Percentiles rank a stretch among this genome's conserved stretches.
Conservation (phyloP, 768 basidiomycete species). For the Xerocomus spinulosus region DNA sequence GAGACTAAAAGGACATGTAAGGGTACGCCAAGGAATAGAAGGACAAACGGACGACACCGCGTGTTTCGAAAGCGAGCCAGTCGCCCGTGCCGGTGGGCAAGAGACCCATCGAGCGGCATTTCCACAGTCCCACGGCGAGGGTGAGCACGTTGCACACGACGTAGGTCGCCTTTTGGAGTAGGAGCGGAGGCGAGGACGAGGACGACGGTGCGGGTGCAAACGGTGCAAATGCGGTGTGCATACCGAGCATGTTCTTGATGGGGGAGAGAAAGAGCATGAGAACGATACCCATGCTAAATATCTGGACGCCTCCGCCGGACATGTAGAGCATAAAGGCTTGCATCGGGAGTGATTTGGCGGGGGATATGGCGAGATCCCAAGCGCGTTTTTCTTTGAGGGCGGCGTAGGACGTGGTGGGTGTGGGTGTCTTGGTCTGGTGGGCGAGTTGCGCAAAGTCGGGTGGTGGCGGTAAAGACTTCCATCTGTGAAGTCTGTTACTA, state of each 20-base stretch:
- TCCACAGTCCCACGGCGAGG: slow-evolving; percentile 83
- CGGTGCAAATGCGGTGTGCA: slow-evolving; percentile 77
- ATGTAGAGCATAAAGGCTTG: slow-evolving; percentile 99
- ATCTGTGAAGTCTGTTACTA: slow-evolving; percentile 38
- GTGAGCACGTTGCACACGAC: slow-evolving; percentile 72
- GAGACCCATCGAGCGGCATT: slow-evolving; percentile 89
- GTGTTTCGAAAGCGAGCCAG: slow-evolving; percentile 90
- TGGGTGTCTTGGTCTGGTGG: slow-evolving; percentile 32
- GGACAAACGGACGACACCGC: slow-evolving; percentile 47
- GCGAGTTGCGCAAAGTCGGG: slow-evolving; percentile 56
- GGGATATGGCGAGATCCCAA: slow-evolving; percentile 79
- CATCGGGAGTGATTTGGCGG: slow-evolving; percentile 92
- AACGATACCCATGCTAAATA: slow-evolving; percentile 95
- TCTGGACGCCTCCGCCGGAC: slow-evolving; percentile 93
- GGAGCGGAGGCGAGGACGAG: too few species aligned
- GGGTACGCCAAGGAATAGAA: neutral
- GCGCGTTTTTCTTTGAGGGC: slow-evolving; percentile 72
- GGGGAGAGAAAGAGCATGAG: slow-evolving; percentile 88
- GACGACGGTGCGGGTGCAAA: slow-evolving; percentile 53
- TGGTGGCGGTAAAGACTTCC: slow-evolving; percentile 59
- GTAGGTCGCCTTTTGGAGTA: slow-evolving; percentile 67
- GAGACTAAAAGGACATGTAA: slow-evolving; percentile 29
- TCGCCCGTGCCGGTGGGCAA: slow-evolving; percentile 88
- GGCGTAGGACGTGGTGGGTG: slow-evolving; percentile 50
- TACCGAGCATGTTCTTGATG: slow-evolving; percentile 74